phyloP scores from a whole-genome alignment of 2,329 filamentous ascomycete genomes.

The Cladophialophora carrionii region DNA sequence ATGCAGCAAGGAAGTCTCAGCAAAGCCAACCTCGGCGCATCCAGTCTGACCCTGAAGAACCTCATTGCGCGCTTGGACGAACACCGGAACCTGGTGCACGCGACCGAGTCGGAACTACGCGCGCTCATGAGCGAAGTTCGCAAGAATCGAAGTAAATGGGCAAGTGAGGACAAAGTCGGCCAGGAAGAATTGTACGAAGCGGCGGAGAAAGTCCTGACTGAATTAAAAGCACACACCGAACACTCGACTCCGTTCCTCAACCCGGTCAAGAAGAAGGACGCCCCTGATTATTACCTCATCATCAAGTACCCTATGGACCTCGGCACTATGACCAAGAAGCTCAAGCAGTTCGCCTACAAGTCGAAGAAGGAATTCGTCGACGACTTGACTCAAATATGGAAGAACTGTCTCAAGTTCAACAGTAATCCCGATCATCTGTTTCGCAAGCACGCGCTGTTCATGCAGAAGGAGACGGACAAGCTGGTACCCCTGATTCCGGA shows the following conservation, averaged over 20 bases:
- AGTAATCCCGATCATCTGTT: slow-evolving; percentile 84
- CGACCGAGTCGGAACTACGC: slow-evolving; percentile 88
- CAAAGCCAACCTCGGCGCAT: slow-evolving; percentile 91
- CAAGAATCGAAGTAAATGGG: slow-evolving; percentile 98
- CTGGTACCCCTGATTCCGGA: slow-evolving; percentile 94
- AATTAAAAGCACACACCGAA: slow-evolving; percentile 95
- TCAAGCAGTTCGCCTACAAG: slow-evolving; percentile 77
- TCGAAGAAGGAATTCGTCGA: slow-evolving; percentile 93
- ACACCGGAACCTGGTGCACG: slow-evolving; percentile 85
- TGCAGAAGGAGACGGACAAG: slow-evolving; percentile 97
- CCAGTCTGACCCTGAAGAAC: slow-evolving; percentile 93
- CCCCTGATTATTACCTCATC: slow-evolving; percentile 91
- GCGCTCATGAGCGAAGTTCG: slow-evolving; percentile 95
- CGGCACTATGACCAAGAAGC: slow-evolving; percentile 96
- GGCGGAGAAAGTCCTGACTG: slow-evolving; percentile 92
- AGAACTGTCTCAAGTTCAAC: slow-evolving; percentile 95
- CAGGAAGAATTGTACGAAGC: slow-evolving; percentile 98
- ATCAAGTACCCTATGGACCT: slow-evolving; percentile 88
- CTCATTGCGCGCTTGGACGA: slow-evolving; percentile 93
- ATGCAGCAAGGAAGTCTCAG: slow-evolving; percentile 86
- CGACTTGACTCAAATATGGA: slow-evolving; percentile 93
- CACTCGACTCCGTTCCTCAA: slow-evolving; percentile 96
- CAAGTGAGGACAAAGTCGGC: slow-evolving; percentile 93
- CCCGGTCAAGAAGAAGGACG: slow-evolving; percentile 94
- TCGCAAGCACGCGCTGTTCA: slow-evolving; percentile 89